Evolutionary conservation across 495 filamentous ascomycete species (phyloP), one percentile per base, ranked within the genome.

Genomic region (Poronia punctata): DNA sequence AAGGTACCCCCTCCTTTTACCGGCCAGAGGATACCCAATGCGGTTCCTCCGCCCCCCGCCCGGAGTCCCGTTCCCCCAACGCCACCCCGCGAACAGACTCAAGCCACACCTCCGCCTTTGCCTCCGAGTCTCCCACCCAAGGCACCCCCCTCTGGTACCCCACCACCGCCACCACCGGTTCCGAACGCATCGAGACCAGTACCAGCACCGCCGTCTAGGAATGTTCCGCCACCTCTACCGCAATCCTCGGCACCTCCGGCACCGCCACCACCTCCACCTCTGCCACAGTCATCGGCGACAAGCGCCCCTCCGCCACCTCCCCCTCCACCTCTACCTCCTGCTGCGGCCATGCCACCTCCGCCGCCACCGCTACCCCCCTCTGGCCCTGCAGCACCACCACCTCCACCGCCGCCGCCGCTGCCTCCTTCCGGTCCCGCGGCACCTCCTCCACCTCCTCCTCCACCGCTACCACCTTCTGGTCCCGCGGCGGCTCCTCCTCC

Each of bases 1-100:
- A 82, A 68, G 15, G 88, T 96, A 10, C 88, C 92, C 20, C 90
- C 90, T 12, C 80, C 84, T 15, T 95, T 95, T 56, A 62, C 74
- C 36, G 82, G 83, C 25, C 78, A 83, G 48, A 69, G 82, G 38
- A 12, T 38, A 25, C 50, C 40, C 37, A 78, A 76, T 35, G 57
- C 74, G 16, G 84, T 85, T 20, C 86, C 88, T 11, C 80, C 84
- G 40, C 82, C 87, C 16, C 88, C 87, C 39, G 78, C 69, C 50
- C 79, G 84, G 12, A 78, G 74, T 25, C 61, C 80, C 17, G 67
- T 73, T 9, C 79, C 81, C 35, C 83, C 82, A 1, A 78, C 83
- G 9, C 80, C 82, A 11, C 84, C 83, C 18, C 47, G 66, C 15
- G 71, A 78, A 45, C 72, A 75, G n/a, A 41, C 57, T 41, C 53